Evolutionary conservation across 1,139 yeast species (phyloP), one percentile per base, ranked within the genome.

Genomic region (Yamadazyma kanchanaburiensis): DNA sequence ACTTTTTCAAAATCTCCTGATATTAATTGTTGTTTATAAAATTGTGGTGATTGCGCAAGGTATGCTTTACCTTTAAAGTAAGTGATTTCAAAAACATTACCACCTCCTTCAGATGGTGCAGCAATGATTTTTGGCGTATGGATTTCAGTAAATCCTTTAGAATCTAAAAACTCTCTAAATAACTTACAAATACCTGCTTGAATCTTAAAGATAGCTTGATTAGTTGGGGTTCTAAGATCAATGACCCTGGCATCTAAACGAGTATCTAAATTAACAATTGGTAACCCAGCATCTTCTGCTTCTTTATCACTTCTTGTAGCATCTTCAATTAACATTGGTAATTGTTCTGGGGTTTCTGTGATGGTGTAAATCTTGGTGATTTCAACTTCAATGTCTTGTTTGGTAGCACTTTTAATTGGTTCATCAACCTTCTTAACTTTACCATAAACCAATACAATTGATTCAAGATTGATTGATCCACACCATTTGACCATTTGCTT

Each of bases 401-500:
- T 80, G 30, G 97, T 85, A 33, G 96, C 94, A 30, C 94, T 81
- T 57, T 84, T 87, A 57, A 91, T 80, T 39, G 79, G 78, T 55
- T 87, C 96, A 15, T 82, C 89, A 31, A 94, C 88, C 51, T 87
- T 87, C 48, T 65, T 77, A 30, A 91, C 91, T 23, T 63, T 58
- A 60, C 98, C 99, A 49, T 82, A 80, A 19, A 91, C 95, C 36
- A 91, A 65, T 13, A 91, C 97, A 60, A 91, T 89, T 26, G 94
- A 78, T 63, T 91, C 99, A 50, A 86, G 71, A 56, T 78, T 83
- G 55, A 91, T 74, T 26, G 84, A 68, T 16, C 94, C 87, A 25
- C 89, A 82, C 96, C 96, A 91, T 64, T 91, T 91, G 45, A 89
- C 95, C 94, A 94, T 85, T 60, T 85, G 95, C 65, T 91, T 91